Percentiles rank a stretch among this genome's conserved stretches.
Evolutionary conservation across 2,329 filamentous ascomycete species (phyloP).

Genomic region (Monosporascus sp.): DNA sequence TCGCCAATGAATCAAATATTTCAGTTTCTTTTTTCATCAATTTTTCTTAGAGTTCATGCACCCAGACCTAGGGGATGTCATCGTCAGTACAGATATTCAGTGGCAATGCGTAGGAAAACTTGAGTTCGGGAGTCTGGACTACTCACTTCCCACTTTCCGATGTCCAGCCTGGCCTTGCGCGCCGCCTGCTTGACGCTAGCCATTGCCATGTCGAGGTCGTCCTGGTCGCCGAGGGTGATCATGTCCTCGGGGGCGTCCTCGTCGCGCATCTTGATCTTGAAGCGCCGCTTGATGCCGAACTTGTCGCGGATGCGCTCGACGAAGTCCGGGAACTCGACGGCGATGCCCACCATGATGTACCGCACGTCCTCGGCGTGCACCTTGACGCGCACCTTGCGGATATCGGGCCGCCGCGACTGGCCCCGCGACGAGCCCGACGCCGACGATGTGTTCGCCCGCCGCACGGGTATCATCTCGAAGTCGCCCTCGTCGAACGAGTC

Average conservation of each 20-base stretch:
- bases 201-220: slow-evolving; percentile 88
- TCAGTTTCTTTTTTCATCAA: not conserved
- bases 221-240: slow-evolving; percentile 95
- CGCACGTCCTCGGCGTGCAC: slow-evolving; percentile 87
- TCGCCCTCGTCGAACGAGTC: slow-evolving; percentile 71
- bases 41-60: not conserved
- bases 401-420: slow-evolving; percentile 57
- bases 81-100: not conserved
- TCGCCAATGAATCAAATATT: not conserved
- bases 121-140: not conserved
- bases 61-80: not conserved
- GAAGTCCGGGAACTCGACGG: slow-evolving; percentile 71
- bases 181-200: slow-evolving; percentile 62
- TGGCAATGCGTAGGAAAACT: no score
- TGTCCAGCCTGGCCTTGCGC: slow-evolving; percentile 68
- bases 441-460: slow-evolving; percentile 42
- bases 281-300: slow-evolving; percentile 69
- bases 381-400: slow-evolving; percentile 82
- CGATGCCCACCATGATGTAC: slow-evolving; percentile 78
- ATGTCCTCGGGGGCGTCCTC: slow-evolving; percentile 77
- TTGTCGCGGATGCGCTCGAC: slow-evolving; percentile 78
- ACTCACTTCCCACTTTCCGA: slow-evolving; percentile 93
- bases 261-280: slow-evolving; percentile 85
- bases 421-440: slow-evolving; percentile 45
- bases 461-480: slow-evolving; percentile 69